Percentiles rank a stretch among this genome's conserved stretches.
These are phyloP conservation scores for Pythium chondricola DNA, from an alignment of 352 stramenopile species.

Conservation along the genomic window DNA sequence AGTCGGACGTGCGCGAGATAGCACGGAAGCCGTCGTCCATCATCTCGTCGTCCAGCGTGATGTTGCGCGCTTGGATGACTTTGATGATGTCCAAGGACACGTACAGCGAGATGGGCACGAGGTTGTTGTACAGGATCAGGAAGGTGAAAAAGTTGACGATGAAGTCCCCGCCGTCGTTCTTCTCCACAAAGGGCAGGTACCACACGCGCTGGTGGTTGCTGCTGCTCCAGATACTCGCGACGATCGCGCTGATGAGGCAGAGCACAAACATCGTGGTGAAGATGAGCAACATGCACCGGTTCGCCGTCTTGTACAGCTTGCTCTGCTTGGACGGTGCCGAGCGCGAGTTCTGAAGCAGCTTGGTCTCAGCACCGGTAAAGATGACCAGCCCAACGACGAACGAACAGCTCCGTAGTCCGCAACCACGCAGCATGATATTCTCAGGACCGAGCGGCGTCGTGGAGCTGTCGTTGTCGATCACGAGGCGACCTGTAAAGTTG, in stretches of 20 bases:
- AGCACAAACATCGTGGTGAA: slow-evolving; percentile 60
- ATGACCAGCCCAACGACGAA: slow-evolving; percentile 92
- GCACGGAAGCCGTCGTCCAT: slow-evolving; percentile 62
- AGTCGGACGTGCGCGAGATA: slow-evolving; percentile 75
- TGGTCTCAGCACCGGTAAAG: slow-evolving; percentile 88
- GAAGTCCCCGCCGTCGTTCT: slow-evolving; percentile 25
- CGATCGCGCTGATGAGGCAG: slow-evolving; percentile 45
- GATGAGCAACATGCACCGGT: slow-evolving; percentile 73
- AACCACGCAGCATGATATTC: slow-evolving; percentile 92
- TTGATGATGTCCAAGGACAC: slow-evolving; percentile 93
- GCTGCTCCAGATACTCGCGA: slow-evolving; percentile 28
- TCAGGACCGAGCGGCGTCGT: slow-evolving; percentile 39
- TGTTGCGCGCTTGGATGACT: slow-evolving; percentile 81
- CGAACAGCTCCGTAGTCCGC: slow-evolving; percentile 91
- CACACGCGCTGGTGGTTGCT: slow-evolving; percentile 29
- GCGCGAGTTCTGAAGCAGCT: slow-evolving; percentile 76
- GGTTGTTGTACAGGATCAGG: slow-evolving; percentile 92
- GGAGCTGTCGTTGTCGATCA: slow-evolving; percentile 23
- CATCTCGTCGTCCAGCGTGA: slow-evolving; percentile 86
- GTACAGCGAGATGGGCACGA: slow-evolving; percentile 96
- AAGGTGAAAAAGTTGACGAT: slow-evolving; percentile 87
- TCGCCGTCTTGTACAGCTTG: slow-evolving; percentile 69
- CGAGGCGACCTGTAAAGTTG: slow-evolving; percentile 58
- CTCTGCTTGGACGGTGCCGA: slow-evolving; percentile 83
- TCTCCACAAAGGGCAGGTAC: slow-evolving; percentile 45